Evolutionary conservation across 768 basidiomycete genomes (phyloP).

Genomic region (Cyclocybe cylindracea): DNA sequence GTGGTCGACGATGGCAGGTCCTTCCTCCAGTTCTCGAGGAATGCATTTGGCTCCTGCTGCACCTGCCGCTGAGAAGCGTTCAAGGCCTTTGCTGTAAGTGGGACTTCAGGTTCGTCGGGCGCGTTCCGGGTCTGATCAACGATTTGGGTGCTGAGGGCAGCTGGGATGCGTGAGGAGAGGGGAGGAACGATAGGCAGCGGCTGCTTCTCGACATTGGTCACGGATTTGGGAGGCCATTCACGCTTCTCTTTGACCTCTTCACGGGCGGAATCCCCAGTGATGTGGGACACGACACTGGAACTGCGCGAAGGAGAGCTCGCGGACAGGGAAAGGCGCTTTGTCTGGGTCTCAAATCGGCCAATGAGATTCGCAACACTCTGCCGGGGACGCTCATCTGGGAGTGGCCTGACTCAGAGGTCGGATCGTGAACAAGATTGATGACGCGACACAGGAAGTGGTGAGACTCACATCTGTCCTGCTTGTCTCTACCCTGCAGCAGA

Average conservation of each 20-base stretch:
- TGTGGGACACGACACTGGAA: slow-evolving; percentile 67
- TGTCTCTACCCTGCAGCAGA: background rate
- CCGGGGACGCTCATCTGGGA: slow-evolving; percentile 87
- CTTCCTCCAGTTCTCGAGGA: slow-evolving; percentile 29
- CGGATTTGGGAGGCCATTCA: slow-evolving; percentile 73
- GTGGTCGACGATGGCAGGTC: slow-evolving; percentile 19
- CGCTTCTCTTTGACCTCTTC: slow-evolving; percentile 71
- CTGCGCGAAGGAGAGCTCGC: slow-evolving; percentile 49
- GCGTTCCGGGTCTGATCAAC: slow-evolving; percentile 8
- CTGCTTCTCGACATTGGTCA: slow-evolving; percentile 30
- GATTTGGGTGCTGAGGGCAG: slow-evolving; percentile 36
- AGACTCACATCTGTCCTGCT: slow-evolving; percentile 34
- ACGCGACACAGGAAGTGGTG: slow-evolving; percentile 15
- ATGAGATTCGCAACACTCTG: slow-evolving; percentile 89
- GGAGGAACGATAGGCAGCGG: slow-evolving; percentile 37
- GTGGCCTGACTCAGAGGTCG: slow-evolving; percentile 53
- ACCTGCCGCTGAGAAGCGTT: slow-evolving; percentile 20
- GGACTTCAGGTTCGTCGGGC: slow-evolving; percentile 20
- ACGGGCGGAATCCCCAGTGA: slow-evolving; percentile 61
- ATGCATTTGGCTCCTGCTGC: slow-evolving; percentile 19
- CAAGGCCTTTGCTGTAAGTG: slow-evolving; percentile 24
- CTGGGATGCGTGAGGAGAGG: slow-evolving; percentile 37
- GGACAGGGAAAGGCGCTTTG: slow-evolving; percentile 56
- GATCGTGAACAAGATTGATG: slow-evolving; percentile 17
- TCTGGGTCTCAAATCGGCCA: slow-evolving; percentile 83